These are phyloP conservation scores for Bretschneidera sinensis DNA, from an alignment of 345 rosid species.

Conservation along the genomic window DNA sequence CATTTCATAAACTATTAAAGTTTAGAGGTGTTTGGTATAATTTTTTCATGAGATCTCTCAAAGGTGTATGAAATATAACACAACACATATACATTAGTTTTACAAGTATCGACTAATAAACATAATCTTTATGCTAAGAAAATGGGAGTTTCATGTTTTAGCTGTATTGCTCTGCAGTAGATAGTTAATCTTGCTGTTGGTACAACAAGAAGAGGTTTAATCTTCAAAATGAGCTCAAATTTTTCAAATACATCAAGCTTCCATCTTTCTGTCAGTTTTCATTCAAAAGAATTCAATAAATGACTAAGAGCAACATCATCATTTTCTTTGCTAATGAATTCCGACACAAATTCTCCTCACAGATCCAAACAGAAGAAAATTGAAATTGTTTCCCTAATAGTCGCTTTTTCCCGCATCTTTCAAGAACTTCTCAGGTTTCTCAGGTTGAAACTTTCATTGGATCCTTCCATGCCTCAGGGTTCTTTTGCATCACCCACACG, in stretches of 20 bases:
- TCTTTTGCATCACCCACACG: slow-evolving; percentile 11
- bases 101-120: no score
- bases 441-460: slow-evolving; percentile 13
- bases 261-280: slow-evolving; percentile 1
- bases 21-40: no score
- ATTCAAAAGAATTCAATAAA: slow-evolving; percentile 13
- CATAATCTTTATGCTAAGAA: no score
- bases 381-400: slow-evolving; percentile 3
- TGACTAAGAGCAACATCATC: slow-evolving; percentile 1
- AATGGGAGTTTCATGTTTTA: background rate
- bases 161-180: background rate
- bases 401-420: slow-evolving; percentile 13
- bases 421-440: slow-evolving; percentile 15
- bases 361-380: slow-evolving; percentile 19
- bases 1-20: no score
- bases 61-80: no score
- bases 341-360: slow-evolving; percentile 25
- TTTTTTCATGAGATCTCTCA: no score
- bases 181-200: slow-evolving; percentile 1
- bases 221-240: slow-evolving; percentile 10
- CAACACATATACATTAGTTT: no score
- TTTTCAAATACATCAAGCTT: slow-evolving; percentile 10
- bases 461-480: slow-evolving; percentile 9
- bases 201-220: slow-evolving; percentile 3
- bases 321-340: slow-evolving; percentile 15